phyloP scores from a whole-genome alignment of 441 rosid species.

The Pelargonium fulgidum region DNA sequence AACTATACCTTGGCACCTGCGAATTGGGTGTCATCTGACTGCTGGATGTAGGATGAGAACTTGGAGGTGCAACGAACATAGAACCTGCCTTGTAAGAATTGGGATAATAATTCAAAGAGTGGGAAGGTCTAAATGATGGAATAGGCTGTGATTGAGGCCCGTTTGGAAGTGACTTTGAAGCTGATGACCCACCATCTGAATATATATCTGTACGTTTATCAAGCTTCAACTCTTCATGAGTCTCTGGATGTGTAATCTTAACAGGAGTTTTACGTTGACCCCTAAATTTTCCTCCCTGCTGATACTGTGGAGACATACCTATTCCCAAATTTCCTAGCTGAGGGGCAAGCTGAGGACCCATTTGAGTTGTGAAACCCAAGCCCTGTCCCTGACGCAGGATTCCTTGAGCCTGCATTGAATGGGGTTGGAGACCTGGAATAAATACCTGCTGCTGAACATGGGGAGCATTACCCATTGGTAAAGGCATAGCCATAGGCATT shows the following conservation, averaged over 20 bases:
- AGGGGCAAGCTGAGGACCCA: constrained; percentile 61
- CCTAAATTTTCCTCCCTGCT: constrained; percentile 63
- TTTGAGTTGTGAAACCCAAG: constrained; percentile 53
- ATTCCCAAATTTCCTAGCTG: constrained; percentile 69
- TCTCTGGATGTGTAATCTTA: constrained; percentile 89
- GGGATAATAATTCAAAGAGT: constrained; percentile 47
- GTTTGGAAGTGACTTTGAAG: constrained; percentile 51
- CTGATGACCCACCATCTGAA: constrained; percentile 52
- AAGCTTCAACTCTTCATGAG: constrained; percentile 93
- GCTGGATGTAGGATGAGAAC: constrained; percentile 49
- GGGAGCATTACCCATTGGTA: constrained; percentile 60
- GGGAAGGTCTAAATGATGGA: constrained; percentile 46
- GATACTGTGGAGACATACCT: constrained; percentile 52
- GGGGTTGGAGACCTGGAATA: constrained; percentile 71
- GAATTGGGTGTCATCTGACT: constrained; percentile 53
- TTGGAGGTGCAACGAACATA: constrained; percentile 39
- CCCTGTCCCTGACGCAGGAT: constrained; percentile 86
- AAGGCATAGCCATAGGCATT: constrained; percentile 61
- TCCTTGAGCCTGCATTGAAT: constrained; percentile 70
- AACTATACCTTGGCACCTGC: constrained; percentile 54
- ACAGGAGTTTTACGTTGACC: constrained; percentile 63
- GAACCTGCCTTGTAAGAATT: constrained; percentile 36
- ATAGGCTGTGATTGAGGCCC: constrained; percentile 61
- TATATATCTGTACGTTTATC: constrained; percentile 56
- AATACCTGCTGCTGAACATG: constrained; percentile 73